Base-by-base conservation (phyloP, 202 grass and related monocot species). In the Digitaria exilis region DNA sequence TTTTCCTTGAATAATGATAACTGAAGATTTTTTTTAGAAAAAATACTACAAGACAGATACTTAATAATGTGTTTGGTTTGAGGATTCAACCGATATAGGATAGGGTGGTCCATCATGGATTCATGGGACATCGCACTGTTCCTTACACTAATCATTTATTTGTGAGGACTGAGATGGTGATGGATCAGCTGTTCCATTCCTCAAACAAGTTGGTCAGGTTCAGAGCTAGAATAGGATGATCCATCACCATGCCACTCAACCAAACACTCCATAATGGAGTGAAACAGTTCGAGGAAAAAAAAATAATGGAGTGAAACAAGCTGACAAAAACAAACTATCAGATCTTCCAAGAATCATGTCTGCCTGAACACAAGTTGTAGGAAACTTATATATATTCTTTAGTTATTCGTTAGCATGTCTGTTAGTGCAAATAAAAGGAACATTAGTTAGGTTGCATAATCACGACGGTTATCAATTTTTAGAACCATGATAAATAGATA, bases 321-420 rank as follows among this genome's bases (percentile, higher is more conserved):
- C 62, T 60, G 29, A 75, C 48, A 65, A 67, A 86, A 62, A 11
- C 10, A 66, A 82, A 28, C 12, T 32, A 59, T 12, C 54, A 51
- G 30, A 83, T 68, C 18, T 84, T 79, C 17, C n/a, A 49, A 75
- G 52, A 88, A 80, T 80, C 43, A 35, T 55, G 61, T 61, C 7
- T 31, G 43, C 1, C 65, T 51, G 7, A 80, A 19, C 81, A 69
- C 5, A 65, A 79, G 45, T 52, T 51, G 28, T 52, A 70, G 21
- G 32, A 17, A 61, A 59, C 24, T 48, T 22, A 26, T 42, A 12
- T 32, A 74, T 44, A 15, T 60, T 15, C 51, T 30, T 25, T 29
- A 6, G 34, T 67, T 55, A 60, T 68, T 61, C 15, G n/a, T 75
- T 88, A 69, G 24, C 13, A 42, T 18, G 10, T 61, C 6, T 24